Base-by-base conservation (phyloP, 2,329 filamentous ascomycete genomes). In the Colletotrichum endophyticum region DNA sequence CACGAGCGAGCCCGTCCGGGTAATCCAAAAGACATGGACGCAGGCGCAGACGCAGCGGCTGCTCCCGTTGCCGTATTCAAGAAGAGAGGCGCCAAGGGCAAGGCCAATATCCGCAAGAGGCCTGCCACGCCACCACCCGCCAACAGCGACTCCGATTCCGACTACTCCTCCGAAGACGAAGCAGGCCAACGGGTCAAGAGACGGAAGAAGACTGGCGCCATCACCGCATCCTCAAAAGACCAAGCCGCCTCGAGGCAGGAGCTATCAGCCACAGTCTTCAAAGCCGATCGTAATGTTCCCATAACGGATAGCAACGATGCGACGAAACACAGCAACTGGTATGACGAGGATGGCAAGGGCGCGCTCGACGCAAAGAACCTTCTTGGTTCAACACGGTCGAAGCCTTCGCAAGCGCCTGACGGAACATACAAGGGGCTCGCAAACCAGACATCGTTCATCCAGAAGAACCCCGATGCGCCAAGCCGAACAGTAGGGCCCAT, bases 281-380 rank as follows among this genome's bases (percentile, higher is more conserved):
- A 89, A 69, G 91, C 93, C 73, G 90, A 95, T 84, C 89, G 93
- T 79, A 89, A 87, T 73, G 85, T 92, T 28, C 88, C 89, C 78
- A 92, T 95, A 80, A 88, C 92, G 80, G 89, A 89, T 78, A 91
- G 91, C 80, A 96, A 96, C 84, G 96, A 98, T 83, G 96, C 97
- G 25, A 99, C 96, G 2, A 98, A 98, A 81, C 91, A 93, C 59
- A 94, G 91, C 72, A 95, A 98, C 83, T 98, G 96, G 96, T 97
- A 94, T 85, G 96, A 98, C 77, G 95, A 96, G 76, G 89, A 90
- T n/a, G 86, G 88, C 28, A 85, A 87, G 62, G 89, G 89, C 64
- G 82, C 82, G 2, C 75, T 87, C 8, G 87, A 87, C 6, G 79
- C 85, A 4, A 87, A 92, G 82, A 92, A 89, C 71, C 87, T 94